Evolutionary conservation across 345 rosid species (phyloP).

Genomic region (Eutrema yunnanense): DNA sequence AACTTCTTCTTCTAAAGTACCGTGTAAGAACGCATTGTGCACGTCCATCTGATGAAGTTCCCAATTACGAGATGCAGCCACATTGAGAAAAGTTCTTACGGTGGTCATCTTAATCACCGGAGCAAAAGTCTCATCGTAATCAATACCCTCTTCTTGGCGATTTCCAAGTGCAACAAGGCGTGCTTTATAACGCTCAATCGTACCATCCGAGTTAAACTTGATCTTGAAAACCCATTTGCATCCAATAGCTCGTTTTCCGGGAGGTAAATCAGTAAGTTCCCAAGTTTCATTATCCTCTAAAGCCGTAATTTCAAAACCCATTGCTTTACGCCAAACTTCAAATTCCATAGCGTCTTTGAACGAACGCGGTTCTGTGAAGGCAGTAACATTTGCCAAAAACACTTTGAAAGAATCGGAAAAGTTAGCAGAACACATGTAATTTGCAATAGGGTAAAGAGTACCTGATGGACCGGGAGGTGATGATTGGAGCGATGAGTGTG

Average conservation of each 20-base stretch:
- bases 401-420: background rate
- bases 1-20: background rate
- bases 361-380: background rate
- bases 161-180: background rate
- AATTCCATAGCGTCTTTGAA: background rate
- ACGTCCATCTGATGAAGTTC: background rate
- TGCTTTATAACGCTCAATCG: background rate
- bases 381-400: background rate
- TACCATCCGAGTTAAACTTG: background rate
- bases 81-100: background rate
- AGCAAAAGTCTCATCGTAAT: background rate
- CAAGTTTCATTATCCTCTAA: background rate
- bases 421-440: background rate
- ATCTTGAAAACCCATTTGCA: background rate
- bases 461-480: background rate
- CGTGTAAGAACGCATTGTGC: background rate
- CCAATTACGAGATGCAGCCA: background rate
- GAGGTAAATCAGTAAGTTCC: background rate
- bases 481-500: no score
- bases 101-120: background rate
- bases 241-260: background rate
- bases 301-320: background rate
- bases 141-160: background rate
- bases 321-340: background rate
- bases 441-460: background rate